Evolutionary conservation across 345 rosid species (phyloP), one percentile per base, ranked within the genome.

Genomic region (Murraya paniculata): DNA sequence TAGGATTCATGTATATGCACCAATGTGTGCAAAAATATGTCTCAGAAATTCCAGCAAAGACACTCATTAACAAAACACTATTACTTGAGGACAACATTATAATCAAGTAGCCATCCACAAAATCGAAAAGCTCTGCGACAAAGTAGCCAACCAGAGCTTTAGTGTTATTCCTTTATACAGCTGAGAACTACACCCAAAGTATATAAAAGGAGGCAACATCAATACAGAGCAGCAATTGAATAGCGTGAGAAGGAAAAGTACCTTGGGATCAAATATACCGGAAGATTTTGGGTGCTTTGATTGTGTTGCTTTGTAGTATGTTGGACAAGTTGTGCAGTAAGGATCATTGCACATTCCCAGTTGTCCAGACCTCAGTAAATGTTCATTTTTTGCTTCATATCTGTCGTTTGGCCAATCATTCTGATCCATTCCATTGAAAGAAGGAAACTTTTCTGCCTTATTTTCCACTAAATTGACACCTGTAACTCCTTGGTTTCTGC

Each of bases 241-340:
- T 61, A 25, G 31, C 73, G 57, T 33, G 57, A 72, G 66, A 13
- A 78, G 77, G 38, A 48, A 80, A 80, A 80, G 33, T 71, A 89
- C 93, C 90, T 73, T 82, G 64, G 89, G 68, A 78, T 91, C 97
- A 82, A 89, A 90, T 72, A 86, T 68, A 48, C 85, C 74, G 4
- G 94, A 90, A 73, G 83, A 70, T 76, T 72, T 90, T 38, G 88
- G 80, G 68, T 55, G 35, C 22, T 79, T 88, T n/a, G 79, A 80
- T 35, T 80, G 84, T 30, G 79, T 77, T 62, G 86, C 78, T 78
- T 85, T 85, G 57, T 90, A 91, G 74, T 79, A 86, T 30, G 91
- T 81, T 41, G 97, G 99, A 66, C 99, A 95, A 75, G 91, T 91
- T 24, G 98, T 95, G 84, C 98, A 93, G 78, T 93, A 95, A 76